These are phyloP conservation scores for Neurospora sp. DNA, from an alignment of 495 filamentous ascomycete species.

Conservation along the genomic window DNA sequence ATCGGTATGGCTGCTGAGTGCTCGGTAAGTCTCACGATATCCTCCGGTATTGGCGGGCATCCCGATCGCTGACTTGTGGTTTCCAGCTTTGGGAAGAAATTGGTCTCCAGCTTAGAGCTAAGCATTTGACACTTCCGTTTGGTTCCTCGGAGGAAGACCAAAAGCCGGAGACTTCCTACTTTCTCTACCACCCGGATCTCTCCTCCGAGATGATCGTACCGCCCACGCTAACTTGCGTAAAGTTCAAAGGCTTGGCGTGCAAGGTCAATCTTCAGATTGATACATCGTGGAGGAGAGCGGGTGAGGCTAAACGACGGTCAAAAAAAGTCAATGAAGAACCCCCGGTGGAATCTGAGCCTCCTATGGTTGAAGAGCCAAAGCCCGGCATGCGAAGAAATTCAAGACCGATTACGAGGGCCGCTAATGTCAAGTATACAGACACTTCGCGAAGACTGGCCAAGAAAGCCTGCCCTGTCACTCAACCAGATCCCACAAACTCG, in stretches of 20 bases:
- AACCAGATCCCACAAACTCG: background rate
- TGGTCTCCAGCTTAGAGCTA: slow-evolving; percentile 15
- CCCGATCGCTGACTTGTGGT: background rate
- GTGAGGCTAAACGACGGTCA: background rate
- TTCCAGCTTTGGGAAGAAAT: slow-evolving; percentile 16
- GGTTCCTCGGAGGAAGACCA: background rate
- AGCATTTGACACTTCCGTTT: slow-evolving; percentile 1
- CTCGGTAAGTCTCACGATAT: slow-evolving; percentile 1
- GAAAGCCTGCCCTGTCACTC: background rate
- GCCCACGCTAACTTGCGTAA: slow-evolving; percentile 16
- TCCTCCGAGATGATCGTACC: slow-evolving; percentile 15
- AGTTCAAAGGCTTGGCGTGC: slow-evolving; percentile 24
- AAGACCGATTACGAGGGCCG: background rate
- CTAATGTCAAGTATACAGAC: background rate
- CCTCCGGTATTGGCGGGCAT: background rate
- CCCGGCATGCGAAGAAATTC: background rate
- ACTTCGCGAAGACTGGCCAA: background rate
- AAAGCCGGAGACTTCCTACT: slow-evolving; percentile 6
- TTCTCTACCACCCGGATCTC: slow-evolving; percentile 20
- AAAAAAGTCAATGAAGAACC: background rate
- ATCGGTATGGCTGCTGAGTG: slow-evolving; percentile 8
- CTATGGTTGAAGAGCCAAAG: background rate
- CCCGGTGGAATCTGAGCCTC: background rate
- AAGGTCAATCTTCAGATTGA: slow-evolving; percentile 5
- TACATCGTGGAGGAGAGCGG: background rate